Evolutionary conservation across 805 yeast species (phyloP).

Genomic region (Hanseniaspora guilliermondii): DNA sequence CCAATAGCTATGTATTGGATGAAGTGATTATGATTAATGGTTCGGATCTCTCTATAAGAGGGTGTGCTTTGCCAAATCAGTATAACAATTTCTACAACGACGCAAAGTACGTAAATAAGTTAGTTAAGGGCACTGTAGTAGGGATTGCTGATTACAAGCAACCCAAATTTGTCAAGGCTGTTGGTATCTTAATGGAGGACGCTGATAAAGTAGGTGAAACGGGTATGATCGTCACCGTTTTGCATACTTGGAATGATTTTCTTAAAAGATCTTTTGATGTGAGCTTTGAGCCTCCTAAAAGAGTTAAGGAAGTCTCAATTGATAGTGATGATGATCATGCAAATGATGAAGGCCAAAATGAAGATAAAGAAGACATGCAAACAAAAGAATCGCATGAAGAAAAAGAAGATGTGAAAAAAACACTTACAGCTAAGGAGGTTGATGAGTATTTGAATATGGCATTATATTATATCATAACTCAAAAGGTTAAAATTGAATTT

Average conservation of each 20-base stretch:
- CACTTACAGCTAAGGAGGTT: constrained; percentile 47
- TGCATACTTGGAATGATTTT: constrained; percentile 60
- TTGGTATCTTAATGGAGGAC: constrained; percentile 38
- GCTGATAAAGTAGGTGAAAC: constrained; percentile 41
- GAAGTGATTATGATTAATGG: constrained; percentile 49
- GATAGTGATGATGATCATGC: constrained; percentile 14
- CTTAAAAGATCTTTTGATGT: constrained; percentile 40
- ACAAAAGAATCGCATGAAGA: constrained; percentile 15
- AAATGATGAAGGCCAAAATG: not conserved
- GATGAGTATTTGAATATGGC: constrained; percentile 67
- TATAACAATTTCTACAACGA: constrained; percentile 7
- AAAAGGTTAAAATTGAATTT: constrained; percentile 36
- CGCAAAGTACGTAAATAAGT: constrained; percentile 17
- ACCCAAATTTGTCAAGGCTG: constrained; percentile 57
- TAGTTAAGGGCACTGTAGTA: constrained; percentile 46
- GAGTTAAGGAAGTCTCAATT: constrained; percentile 15
- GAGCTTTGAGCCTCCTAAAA: constrained; percentile 34
- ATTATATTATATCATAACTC: constrained; percentile 53
- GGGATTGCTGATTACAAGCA: constrained; percentile 51
- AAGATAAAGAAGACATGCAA: constrained; percentile 14
- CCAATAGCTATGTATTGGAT: constrained; percentile 63
- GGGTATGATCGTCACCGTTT: constrained; percentile 67
- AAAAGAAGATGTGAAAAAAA: constrained; percentile 23
- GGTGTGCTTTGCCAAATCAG: constrained; percentile 31
- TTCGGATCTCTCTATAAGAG: constrained; percentile 72